Base-by-base conservation (phyloP, 2,329 filamentous ascomycete genomes). In the Chaetothyriales sp. region DNA sequence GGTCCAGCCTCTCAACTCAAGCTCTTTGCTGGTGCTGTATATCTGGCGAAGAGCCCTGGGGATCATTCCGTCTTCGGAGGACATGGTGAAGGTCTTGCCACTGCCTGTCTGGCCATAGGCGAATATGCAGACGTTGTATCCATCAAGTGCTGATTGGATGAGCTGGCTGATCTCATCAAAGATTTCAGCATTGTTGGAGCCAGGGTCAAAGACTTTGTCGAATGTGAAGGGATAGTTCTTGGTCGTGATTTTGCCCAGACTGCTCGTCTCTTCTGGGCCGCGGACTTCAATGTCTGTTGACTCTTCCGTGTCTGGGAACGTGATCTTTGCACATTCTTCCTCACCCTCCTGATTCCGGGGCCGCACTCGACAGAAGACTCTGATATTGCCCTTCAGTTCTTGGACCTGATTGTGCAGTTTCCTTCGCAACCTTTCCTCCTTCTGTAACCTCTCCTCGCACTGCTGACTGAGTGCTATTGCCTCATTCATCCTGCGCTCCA, bases 71-170 rank as follows among this genome's bases (percentile, higher is more conserved):
- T 95, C 86, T 1, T 73, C 68, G 0, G 83, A 84, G 8, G 86
- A 93, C 92, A 98, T 98, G 3, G 92, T 96, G 64, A 83, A 86
- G 0, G 92, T 98, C 73, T 98, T 98, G 53, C 92, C 92, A 18
- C 89, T 92, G 2, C 92, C 92, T 0, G 92, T 98, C 67, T 98
- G 92, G 44, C 92, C 92, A 63, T 98, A 98, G 64, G 89, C 95
- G 70, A 98, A 95, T 56, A 98, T 96, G 68, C 90, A 96, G 48
- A 98, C 92, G 60, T 96, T 98, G 72, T 95, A 98, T 1, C 92
- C 92, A 62, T 98, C 92, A 42, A 98, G 75, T 0, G 93, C 92
- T 59, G 86, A 94, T 68, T 98, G 92, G 1, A 98, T 89, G 32
- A 98, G 78, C 64, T 98, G 92, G 51, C 87, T 93, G 63, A 96